Percentiles rank a stretch among this genome's conserved stretches.
Conservation (phyloP, 2,329 filamentous ascomycete species). For the Cryphonectria parasitica region DNA sequence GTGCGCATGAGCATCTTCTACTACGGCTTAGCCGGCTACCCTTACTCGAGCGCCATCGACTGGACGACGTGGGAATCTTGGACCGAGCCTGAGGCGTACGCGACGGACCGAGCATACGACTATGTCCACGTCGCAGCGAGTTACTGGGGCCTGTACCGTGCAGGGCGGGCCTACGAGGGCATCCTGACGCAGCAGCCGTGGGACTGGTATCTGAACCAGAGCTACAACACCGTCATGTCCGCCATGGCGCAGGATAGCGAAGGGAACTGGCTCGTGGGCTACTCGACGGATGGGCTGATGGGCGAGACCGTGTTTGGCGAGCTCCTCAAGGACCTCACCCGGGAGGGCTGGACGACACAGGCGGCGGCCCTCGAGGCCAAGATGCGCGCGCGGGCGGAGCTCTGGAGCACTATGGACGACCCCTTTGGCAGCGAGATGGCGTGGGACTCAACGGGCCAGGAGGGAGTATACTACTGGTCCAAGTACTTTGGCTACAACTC, state of each 20-base stretch:
- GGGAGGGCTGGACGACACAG: constrained; percentile 48
- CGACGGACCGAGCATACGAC: constrained; percentile 57
- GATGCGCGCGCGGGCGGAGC: constrained; percentile 53
- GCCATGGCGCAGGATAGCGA: constrained; percentile 40
- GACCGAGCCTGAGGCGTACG: constrained; percentile 50
- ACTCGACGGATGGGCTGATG: constrained; percentile 57
- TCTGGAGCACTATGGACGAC: constrained; percentile 54
- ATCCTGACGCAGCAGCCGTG: constrained; percentile 47
- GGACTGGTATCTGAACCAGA: constrained; percentile 60
- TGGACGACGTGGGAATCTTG: constrained; percentile 58
- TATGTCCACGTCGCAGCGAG: constrained; percentile 60
- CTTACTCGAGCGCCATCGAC: constrained; percentile 48
- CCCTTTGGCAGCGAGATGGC: constrained; percentile 66
- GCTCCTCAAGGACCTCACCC: constrained; percentile 53
- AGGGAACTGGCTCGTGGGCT: constrained; percentile 39
- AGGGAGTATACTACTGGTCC: constrained; percentile 64
- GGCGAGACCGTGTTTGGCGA: constrained; percentile 62
- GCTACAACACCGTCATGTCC: constrained; percentile 53
- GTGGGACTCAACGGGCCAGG: constrained; percentile 66
- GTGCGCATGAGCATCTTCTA: constrained; percentile 62
- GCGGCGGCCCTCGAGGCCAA: constrained; percentile 45
- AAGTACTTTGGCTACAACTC: constrained; percentile 55
- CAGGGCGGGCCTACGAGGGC: constrained; percentile 52
- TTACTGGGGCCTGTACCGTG: constrained; percentile 63
- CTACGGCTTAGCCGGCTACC: constrained; percentile 50